Conservation (phyloP, 176 grass and related monocot species). For the Carex cristatella region DNA sequence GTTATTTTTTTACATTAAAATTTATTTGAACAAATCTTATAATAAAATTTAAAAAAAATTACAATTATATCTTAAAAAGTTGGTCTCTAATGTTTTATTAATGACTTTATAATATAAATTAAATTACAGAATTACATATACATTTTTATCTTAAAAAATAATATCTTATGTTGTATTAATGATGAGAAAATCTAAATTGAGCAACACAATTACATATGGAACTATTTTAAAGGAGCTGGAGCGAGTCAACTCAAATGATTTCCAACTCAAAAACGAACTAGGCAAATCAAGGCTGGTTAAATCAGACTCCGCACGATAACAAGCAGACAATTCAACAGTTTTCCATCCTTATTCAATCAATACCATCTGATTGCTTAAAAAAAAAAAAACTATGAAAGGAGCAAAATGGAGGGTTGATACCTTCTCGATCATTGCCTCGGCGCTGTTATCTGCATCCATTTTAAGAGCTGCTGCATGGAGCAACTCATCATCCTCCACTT, state of each 20-base stretch:
- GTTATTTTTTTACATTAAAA: background rate
- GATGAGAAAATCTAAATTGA: background rate
- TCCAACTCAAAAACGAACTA: background rate
- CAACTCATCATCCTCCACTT: background rate
- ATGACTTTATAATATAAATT: background rate
- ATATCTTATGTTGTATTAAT: background rate
- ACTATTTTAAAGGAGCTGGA: background rate
- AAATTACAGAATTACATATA: background rate
- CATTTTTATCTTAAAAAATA: background rate
- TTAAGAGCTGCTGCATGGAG: background rate
- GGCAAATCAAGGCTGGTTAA: background rate
- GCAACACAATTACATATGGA: background rate
- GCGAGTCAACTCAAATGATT: background rate
- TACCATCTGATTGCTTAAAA: background rate
- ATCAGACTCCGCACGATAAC: background rate
- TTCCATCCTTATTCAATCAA: background rate
- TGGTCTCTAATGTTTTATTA: background rate
- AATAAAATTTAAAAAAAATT: background rate
- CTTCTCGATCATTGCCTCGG: constrained; percentile 5
- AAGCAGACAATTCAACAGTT: background rate
- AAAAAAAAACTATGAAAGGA: background rate
- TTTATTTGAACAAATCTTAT: background rate
- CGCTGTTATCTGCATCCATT: constrained; percentile 3
- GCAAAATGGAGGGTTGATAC: background rate
- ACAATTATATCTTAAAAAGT: background rate